Base-by-base conservation (phyloP, 768 basidiomycete genomes). In the Xerocomus brunneocitrinus region DNA sequence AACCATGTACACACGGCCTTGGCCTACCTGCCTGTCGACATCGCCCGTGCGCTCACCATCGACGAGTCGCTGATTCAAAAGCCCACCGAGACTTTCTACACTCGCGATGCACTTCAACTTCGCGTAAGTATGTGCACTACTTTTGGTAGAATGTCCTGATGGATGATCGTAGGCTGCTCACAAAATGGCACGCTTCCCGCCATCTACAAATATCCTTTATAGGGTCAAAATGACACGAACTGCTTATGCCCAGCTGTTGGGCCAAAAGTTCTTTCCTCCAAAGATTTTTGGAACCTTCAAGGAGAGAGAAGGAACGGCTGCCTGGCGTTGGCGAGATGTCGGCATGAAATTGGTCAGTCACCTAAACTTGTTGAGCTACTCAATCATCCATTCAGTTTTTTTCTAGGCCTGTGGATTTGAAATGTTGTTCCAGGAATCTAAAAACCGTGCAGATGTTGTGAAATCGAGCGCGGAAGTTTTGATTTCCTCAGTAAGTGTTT, bases 1-100 rank as follows among this genome's bases (percentile, higher is more conserved):
- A 75, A 77, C 54, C 94, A 91, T 63, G 72, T 86, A 8, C 97
- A 99, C 65, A 69, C 68, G 9, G 83, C 94, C 0, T 85, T 86
- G 55, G 89, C 82, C 1, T 89, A 88, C 62, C 67, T 99, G 8
- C 94, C 97, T 5, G 56, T 74, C 14, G 89, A 92, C 49, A 80
- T 98, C 49, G 89, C 87, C 4, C 83, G 79, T 62, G 85, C 89
- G 0, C 74, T 99, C 30, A 66, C 74, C 7, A 69, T 74, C 9
- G 74, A 83, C 56, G 87, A 86, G 0, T 71, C 77, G 2, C 78
- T 99, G 13, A 76, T 95, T 14, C 93, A 98, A 61, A 87, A 85
- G 62, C 89, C 95, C 0, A 80, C 89, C 3, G 94, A 95, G 69
- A 80, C 89, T 4, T 99, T 99, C 68, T 99, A 99, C 68, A 97